Conservation (phyloP, 2,329 filamentous ascomycete species). For the Neobulgaria alba region DNA sequence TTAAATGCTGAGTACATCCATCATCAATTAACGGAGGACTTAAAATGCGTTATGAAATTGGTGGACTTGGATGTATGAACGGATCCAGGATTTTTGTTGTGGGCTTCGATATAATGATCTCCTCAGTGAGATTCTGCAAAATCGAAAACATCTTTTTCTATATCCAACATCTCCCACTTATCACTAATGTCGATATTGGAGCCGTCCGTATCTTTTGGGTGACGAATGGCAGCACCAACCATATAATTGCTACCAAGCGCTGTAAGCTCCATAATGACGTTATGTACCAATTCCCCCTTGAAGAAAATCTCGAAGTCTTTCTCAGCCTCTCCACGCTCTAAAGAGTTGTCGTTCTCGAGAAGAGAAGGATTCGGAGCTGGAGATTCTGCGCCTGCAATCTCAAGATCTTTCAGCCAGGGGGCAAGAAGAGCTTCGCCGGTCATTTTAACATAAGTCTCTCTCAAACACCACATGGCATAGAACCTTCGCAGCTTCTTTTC, state of each 20-base stretch:
- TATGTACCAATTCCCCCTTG: slow-evolving; percentile 17
- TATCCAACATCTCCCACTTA: slow-evolving; percentile 16
- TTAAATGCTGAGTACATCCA: too few relatives aligned
- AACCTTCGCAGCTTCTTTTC: slow-evolving; percentile 61
- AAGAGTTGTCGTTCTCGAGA: slow-evolving; percentile 5
- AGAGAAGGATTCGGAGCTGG: slow-evolving; percentile 12
- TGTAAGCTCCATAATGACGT: slow-evolving; percentile 24
- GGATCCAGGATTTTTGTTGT: too few relatives aligned
- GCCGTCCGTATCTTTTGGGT: slow-evolving; percentile 4
- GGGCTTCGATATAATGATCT: too few relatives aligned
- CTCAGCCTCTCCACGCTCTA: slow-evolving; percentile 18
- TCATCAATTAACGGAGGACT: too few relatives aligned
- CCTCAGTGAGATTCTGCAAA: slow-evolving; percentile 13
- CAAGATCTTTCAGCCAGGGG: slow-evolving; percentile 60
- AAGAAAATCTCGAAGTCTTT: slow-evolving; percentile 20
- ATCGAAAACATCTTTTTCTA: slow-evolving; percentile 20
- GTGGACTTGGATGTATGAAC: too few relatives aligned
- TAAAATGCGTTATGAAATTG: too few relatives aligned
- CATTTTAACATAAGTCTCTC: slow-evolving; percentile 78
- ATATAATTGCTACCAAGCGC: slow-evolving; percentile 25
- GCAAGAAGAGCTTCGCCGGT: slow-evolving; percentile 71
- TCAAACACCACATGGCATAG: slow-evolving; percentile 70
- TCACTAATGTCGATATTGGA: slow-evolving; percentile 6
- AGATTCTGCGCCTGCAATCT: slow-evolving; percentile 51
- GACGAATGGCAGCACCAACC: slow-evolving; percentile 22